Evolutionary conservation across 225 moss, liverwort and hornwort species (phyloP).

Genomic region (Ulota crispa): DNA sequence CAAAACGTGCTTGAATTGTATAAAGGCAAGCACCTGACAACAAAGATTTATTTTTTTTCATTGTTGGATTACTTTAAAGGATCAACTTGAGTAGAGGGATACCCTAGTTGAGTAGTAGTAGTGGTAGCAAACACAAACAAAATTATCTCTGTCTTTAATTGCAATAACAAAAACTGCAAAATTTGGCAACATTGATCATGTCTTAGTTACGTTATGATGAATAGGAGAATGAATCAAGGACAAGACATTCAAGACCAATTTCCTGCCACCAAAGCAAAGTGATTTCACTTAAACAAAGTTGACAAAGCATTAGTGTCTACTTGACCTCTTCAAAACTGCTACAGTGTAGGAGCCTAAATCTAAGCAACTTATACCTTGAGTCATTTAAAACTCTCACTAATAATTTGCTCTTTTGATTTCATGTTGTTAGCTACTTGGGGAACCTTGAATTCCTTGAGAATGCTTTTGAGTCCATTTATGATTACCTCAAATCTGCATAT

Average conservation of each 20-base stretch:
- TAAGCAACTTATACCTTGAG: neutral
- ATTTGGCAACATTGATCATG: neutral
- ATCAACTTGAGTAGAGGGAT: neutral
- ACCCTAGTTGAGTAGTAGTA: neutral
- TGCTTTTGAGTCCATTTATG: neutral
- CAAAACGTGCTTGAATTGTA: neutral
- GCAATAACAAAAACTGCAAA: neutral
- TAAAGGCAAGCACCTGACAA: too few relatives aligned
- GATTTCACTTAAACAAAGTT: neutral
- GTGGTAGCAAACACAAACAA: neutral
- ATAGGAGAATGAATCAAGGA: neutral
- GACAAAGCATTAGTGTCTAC: neutral
- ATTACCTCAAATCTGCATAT: neutral
- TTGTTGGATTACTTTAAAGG: too few relatives aligned
- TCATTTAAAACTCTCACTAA: neutral
- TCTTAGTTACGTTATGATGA: neutral
- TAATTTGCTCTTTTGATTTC: neutral
- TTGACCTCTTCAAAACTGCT: neutral
- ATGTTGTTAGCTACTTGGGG: neutral
- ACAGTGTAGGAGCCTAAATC: neutral
- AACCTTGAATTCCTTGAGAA: neutral
- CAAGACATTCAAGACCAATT: neutral
- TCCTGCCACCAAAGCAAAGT: too few relatives aligned
- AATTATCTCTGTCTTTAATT: neutral
- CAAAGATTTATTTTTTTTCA: too few relatives aligned